Base-by-base conservation (phyloP, 352 stramenopile genomes). In the Phytophthora foliorum region DNA sequence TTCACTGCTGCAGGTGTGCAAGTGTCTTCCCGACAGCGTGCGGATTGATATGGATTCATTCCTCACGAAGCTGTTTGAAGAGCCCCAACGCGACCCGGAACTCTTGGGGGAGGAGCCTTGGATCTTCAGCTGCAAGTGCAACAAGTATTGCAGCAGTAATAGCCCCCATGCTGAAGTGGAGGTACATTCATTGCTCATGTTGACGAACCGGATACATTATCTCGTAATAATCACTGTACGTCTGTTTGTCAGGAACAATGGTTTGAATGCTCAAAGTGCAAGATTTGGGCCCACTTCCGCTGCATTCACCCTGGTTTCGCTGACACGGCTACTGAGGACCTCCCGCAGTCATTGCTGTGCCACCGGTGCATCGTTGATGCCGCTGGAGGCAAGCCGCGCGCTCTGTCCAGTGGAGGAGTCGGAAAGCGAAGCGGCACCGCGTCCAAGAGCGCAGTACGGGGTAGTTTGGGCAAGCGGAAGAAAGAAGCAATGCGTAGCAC, bases 21-120 rank as follows among this genome's bases (percentile, higher is more conserved):
- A 93, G 62, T 97, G 88, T 59, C 75, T 84, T 34, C 90, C 87
- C 4, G 82, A 94, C 52, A 94, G 83, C 19, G 90, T 97, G 16
- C 78, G 80, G 17, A 95, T 97, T 66, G 82, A 97, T 64, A 94
- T 97, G 84, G 87, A 95, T 50, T 70, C 73, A 11, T 96, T 97
- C 53, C 60, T 95, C 16, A 86, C 82, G 14, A 85, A 85, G 46
- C 51, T 93, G 6, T 94, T 94, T 57, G 31, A 72, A 48, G 75
- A 84, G 22, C 57, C 67, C 6, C 52, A 67, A 4, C 71, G 73
- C 24, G 59, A 49, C 19, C 60, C 71, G 14, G 69, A 80, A 13
- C 59, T 81, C 19, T 57, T 87, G 39, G 74, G 91, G 6, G 82
- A 78, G 2, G 80, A 90, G 32, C 76, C 84, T 24, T 94, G 86